These are phyloP conservation scores for Nepenthes alata DNA, from an alignment of 179 eudicot genomes.

Conservation along the genomic window DNA sequence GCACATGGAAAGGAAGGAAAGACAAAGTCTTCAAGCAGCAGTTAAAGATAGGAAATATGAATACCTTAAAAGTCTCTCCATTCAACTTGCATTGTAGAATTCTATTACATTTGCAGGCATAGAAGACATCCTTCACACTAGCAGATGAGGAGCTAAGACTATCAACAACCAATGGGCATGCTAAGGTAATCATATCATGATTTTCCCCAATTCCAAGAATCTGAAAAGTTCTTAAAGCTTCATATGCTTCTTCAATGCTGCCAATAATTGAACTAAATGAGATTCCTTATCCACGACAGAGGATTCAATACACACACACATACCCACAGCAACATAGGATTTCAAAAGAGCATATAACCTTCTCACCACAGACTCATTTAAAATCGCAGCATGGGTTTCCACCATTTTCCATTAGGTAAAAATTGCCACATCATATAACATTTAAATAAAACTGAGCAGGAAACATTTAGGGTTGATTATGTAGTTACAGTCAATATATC, in stretches of 20 bases:
- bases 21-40: background rate
- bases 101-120: constrained; percentile 48
- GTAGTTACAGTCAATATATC: too few relatives aligned
- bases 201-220: constrained; percentile 51
- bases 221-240: constrained; percentile 62
- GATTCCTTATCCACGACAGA: background rate
- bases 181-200: constrained; percentile 31
- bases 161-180: constrained; percentile 46
- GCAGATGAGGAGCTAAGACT: constrained; percentile 43
- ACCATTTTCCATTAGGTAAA: too few relatives aligned
- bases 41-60: background rate
- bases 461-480: too few relatives aligned
- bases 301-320: background rate
- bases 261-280: constrained; percentile 6
- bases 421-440: too few relatives aligned
- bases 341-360: too few relatives aligned
- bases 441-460: too few relatives aligned
- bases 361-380: too few relatives aligned
- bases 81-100: constrained; percentile 52
- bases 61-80: constrained; percentile 41
- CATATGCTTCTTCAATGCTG: constrained; percentile 73
- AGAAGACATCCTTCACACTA: constrained; percentile 50
- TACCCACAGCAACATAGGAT: background rate
- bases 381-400: too few relatives aligned
- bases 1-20: background rate